phyloP scores from a whole-genome alignment of 2,329 filamentous ascomycete genomes.

The Colletotrichum lentis region DNA sequence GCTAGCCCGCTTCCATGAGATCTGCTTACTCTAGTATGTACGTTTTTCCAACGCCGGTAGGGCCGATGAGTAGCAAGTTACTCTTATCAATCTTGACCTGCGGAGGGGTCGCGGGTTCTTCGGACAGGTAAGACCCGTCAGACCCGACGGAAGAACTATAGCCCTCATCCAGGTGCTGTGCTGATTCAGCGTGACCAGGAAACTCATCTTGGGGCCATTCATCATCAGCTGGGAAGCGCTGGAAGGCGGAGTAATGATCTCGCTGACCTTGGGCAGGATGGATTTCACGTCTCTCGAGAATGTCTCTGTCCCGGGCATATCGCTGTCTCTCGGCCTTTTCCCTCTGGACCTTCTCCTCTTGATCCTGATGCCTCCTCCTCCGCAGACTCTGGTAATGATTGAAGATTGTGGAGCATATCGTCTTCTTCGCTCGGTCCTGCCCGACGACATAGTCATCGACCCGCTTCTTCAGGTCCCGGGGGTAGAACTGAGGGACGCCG shows the following conservation, averaged over 20 bases:
- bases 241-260: constrained; percentile 42
- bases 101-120: constrained; percentile 54
- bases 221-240: constrained; percentile 47
- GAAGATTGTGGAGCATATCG: constrained; percentile 90
- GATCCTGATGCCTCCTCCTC: constrained; percentile 79
- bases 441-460: constrained; percentile 97
- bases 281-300: constrained; percentile 63
- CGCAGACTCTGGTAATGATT: constrained; percentile 94
- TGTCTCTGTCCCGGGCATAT: constrained; percentile 71
- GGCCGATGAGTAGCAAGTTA: constrained; percentile 88
- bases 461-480: constrained; percentile 80
- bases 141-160: constrained; percentile 40
- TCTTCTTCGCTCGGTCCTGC: constrained; percentile 93
- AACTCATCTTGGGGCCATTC: constrained; percentile 60
- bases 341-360: constrained; percentile 62
- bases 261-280: constrained; percentile 82
- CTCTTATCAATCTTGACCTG: constrained; percentile 89
- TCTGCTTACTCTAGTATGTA: constrained; percentile 77
- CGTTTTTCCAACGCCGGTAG: constrained; percentile 95
- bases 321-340: constrained; percentile 77
- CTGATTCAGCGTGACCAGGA: constrained; percentile 59
- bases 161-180: constrained; percentile 53
- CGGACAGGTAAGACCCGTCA: constrained; percentile 58
- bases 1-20: too few species aligned
- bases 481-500: constrained; percentile 70